Percentiles rank a stretch among this genome's conserved stretches.
phyloP scores from a whole-genome alignment of 768 basidiomycete genomes.

The Amanita subjunquillea region DNA sequence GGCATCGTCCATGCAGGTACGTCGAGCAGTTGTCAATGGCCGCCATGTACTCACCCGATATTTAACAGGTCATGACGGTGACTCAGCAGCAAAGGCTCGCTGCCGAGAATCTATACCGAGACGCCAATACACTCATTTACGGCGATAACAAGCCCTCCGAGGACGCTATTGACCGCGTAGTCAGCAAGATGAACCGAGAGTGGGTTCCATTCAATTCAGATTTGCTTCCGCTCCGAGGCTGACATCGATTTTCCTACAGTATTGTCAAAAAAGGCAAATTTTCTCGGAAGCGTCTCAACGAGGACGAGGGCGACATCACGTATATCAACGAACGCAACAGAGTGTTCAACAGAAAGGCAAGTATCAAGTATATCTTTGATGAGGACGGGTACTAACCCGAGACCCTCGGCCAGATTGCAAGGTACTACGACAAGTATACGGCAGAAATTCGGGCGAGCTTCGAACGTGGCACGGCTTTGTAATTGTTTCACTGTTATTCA shows the following conservation, averaged over 20 bases:
- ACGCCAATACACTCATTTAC: conserved; percentile 87
- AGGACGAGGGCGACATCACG: conserved; percentile 92
- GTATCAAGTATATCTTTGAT: conserved; percentile 4
- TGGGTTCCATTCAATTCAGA: conserved; percentile 29
- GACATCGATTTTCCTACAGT: conserved; percentile 25
- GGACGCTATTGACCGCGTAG: conserved; percentile 89
- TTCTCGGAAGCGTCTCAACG: conserved; percentile 81
- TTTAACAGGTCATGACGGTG: conserved; percentile 31
- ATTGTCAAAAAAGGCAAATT: conserved; percentile 87
- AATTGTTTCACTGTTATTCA: conserved; percentile 4
- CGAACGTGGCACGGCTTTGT: conserved; percentile 92
- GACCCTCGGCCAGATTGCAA: conserved; percentile 52
- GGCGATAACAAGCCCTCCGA: conserved; percentile 94
- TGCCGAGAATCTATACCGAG: conserved; percentile 80
- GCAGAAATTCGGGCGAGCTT: conserved; percentile 94
- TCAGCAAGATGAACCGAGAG: conserved; percentile 90
- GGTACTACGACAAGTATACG: conserved; percentile 97
- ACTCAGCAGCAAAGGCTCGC: conserved; percentile 48
- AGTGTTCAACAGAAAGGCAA: conserved; percentile 95
- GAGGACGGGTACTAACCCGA: neutral
- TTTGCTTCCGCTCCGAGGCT: neutral
- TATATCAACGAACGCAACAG: conserved; percentile 99
- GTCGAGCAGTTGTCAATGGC: conserved; percentile 4
- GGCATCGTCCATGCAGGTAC: conserved; percentile 23
- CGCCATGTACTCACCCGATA: neutral